These are phyloP conservation scores for Peronosclerospora sorghi DNA, from an alignment of 352 stramenopile genomes.

Conservation along the genomic window DNA sequence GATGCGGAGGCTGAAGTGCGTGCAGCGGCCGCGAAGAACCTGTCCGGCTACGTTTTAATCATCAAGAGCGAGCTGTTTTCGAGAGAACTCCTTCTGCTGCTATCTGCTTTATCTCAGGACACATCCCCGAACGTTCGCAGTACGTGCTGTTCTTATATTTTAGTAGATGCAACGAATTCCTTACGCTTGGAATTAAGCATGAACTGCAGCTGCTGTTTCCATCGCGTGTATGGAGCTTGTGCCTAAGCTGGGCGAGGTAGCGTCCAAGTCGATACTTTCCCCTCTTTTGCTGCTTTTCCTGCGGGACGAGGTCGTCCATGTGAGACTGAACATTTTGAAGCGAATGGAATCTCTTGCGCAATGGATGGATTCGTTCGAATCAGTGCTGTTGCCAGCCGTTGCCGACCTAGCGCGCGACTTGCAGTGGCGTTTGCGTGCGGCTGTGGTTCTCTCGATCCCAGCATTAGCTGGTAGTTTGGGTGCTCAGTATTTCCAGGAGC, in stretches of 20 bases:
- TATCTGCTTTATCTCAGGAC: constrained; percentile 87
- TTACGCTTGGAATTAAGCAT: too few relatives aligned
- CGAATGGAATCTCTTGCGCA: constrained; percentile 84
- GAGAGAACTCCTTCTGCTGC: constrained; percentile 81
- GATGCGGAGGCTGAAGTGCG: constrained; percentile 91
- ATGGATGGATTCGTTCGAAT: constrained; percentile 87
- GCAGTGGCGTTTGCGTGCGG: constrained; percentile 91
- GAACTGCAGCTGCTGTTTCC: constrained; percentile 63
- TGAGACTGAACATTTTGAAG: constrained; percentile 90
- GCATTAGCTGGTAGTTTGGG: constrained; percentile 83
- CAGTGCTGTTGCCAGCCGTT: constrained; percentile 73
- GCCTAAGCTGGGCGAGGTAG: constrained; percentile 82
- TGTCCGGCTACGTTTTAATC: constrained; percentile 87
- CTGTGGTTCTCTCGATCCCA: constrained; percentile 85
- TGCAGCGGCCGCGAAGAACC: constrained; percentile 85
- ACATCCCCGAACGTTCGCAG: constrained; percentile 81
- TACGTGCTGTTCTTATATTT: constrained; percentile 18
- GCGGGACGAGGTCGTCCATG: constrained; percentile 86
- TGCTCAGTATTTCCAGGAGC: constrained; percentile 75
- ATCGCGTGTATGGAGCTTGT: constrained; percentile 89
- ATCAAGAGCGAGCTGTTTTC: constrained; percentile 86
- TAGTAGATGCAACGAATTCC: not conserved
- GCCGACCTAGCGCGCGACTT: constrained; percentile 86
- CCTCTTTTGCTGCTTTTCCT: constrained; percentile 75
- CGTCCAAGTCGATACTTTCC: constrained; percentile 79